A percentile compares a stretch with the other conserved stretches of the same genome.
Evolutionary conservation across 805 yeast genomes (phyloP).

Genomic region (Hanseniaspora pseudoguilliermondii): DNA sequence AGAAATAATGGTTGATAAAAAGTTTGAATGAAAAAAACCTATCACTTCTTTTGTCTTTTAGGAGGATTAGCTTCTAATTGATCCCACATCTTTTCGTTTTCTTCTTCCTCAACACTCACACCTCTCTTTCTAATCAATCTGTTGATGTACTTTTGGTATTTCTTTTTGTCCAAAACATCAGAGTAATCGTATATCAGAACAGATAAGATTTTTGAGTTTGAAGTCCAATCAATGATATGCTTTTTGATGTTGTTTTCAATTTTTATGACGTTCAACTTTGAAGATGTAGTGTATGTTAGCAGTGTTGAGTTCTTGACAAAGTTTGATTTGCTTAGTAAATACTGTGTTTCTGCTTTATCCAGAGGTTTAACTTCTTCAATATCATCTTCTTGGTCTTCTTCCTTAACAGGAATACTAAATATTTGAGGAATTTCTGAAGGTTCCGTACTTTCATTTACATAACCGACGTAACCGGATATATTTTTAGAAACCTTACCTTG

Average conservation of each 20-base stretch:
- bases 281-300: background rate
- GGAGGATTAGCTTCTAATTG: slow-evolving; percentile 5
- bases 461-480: slow-evolving; percentile 1
- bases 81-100: slow-evolving; percentile 28
- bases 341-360: slow-evolving; percentile 3
- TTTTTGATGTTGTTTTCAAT: background rate
- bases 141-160: slow-evolving; percentile 25
- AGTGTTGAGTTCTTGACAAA: background rate
- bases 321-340: slow-evolving; percentile 4
- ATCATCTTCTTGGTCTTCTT: slow-evolving; percentile 1
- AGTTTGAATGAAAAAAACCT: too few relatives aligned
- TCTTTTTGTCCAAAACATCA: slow-evolving; percentile 16
- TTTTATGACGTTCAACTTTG: background rate
- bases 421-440: background rate
- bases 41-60: slow-evolving; percentile 5
- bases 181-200: slow-evolving; percentile 2
- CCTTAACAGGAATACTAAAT: background rate
- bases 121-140: slow-evolving; percentile 31
- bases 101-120: slow-evolving; percentile 23
- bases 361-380: background rate
- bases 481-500: slow-evolving; percentile 4
- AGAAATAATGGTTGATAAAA: too few relatives aligned
- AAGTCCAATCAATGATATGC: slow-evolving; percentile 20
- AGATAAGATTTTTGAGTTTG: slow-evolving; percentile 31
- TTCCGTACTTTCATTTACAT: background rate